These are phyloP conservation scores for Lipomyces sp. DNA, from an alignment of 805 yeast species.

Conservation along the genomic window DNA sequence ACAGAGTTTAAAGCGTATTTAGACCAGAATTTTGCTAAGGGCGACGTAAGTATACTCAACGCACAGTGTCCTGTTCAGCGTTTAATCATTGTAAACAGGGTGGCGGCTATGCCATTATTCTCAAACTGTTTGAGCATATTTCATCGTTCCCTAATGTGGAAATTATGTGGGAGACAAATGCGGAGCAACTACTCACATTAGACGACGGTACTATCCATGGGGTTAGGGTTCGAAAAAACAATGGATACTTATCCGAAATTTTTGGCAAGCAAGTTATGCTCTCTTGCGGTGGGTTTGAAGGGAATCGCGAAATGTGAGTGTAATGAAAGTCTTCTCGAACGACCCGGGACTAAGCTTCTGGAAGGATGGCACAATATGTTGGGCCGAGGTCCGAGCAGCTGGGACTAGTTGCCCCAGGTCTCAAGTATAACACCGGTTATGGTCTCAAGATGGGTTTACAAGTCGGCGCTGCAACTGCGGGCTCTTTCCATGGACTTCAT, in stretches of 20 bases:
- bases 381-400: constrained; percentile 10
- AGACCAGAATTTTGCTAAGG: constrained; percentile 4
- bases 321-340: background rate
- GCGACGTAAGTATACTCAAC: constrained; percentile 1
- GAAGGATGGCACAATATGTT: constrained; percentile 2
- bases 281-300: constrained; percentile 9
- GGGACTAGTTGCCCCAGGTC: constrained; percentile 4
- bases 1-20: background rate
- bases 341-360: constrained; percentile 2
- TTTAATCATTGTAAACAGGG: constrained; percentile 4
- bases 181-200: background rate
- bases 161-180: constrained; percentile 12
- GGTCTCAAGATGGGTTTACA: constrained; percentile 9
- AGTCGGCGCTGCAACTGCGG: constrained; percentile 10
- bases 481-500: constrained; percentile 7
- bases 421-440: constrained; percentile 8
- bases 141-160: background rate
- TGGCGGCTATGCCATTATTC: constrained; percentile 6
- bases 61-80: background rate
- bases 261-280: constrained; percentile 4
- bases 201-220: constrained; percentile 4
- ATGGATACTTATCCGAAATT: background rate
- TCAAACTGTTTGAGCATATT: background rate
- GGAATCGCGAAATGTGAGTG: constrained; percentile 11
- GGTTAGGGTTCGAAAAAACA: constrained; percentile 1